Percentiles rank a stretch among this genome's conserved stretches.
phyloP scores from a whole-genome alignment of 1,284 basidiomycete genomes.

The Trichosporon asahii region DNA sequence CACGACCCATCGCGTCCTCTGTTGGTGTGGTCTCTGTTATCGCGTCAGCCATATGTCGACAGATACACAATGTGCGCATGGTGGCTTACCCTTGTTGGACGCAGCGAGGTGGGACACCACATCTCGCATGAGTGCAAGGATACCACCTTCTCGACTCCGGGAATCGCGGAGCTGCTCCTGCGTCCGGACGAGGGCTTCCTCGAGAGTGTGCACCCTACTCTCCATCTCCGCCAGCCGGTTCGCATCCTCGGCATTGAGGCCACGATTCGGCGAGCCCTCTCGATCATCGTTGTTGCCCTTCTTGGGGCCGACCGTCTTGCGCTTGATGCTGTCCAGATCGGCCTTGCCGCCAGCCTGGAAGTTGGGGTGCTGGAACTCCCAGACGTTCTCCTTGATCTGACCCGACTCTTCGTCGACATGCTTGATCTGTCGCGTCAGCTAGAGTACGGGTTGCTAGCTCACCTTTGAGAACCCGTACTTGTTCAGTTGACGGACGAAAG shows the following conservation, averaged over 20 bases:
- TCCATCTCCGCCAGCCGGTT: conserved; percentile 40
- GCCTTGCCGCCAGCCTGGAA: conserved; percentile 83
- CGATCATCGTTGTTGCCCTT: conserved; percentile 26
- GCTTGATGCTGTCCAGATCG: conserved; percentile 87
- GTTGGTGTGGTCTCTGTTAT: conserved; percentile 7
- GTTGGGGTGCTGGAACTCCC: conserved; percentile 95
- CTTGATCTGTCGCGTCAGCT: conserved; percentile 36
- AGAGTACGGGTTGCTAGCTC: too few species aligned
- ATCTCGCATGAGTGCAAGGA: conserved; percentile 37
- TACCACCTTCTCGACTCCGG: conserved; percentile 32
- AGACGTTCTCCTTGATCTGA: conserved; percentile 55
- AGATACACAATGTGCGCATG: background rate
- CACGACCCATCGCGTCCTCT: conserved; percentile 9
- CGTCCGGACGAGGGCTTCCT: conserved; percentile 36
- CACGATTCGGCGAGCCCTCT: conserved; percentile 41
- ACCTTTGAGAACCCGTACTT: conserved; percentile 99
- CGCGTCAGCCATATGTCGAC: conserved; percentile 3
- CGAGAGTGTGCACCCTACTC: conserved; percentile 34
- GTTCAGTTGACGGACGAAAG: conserved; percentile 90
- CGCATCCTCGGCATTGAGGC: conserved; percentile 32
- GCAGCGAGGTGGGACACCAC: conserved; percentile 36
- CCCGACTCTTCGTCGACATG: conserved; percentile 45
- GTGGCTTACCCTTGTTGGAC: conserved; percentile 38
- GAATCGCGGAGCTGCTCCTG: conserved; percentile 35
- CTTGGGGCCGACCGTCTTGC: conserved; percentile 67